phyloP scores from a whole-genome alignment of 1,284 basidiomycete species.

The Somion occarium region DNA sequence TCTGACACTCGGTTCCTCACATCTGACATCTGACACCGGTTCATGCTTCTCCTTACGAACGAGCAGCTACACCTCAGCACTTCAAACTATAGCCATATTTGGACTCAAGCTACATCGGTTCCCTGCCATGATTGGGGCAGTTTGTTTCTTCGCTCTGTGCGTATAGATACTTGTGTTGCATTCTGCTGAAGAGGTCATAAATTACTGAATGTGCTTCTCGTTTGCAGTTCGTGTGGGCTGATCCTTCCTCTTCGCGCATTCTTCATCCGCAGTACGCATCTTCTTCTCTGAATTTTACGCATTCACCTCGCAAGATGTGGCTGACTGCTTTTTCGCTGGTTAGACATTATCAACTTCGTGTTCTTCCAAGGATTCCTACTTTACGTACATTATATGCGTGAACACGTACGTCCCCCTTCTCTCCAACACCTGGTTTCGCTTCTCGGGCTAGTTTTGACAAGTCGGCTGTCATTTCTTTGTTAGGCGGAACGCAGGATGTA shows the following conservation, averaged over 20 bases:
- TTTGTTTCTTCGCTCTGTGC: constrained; percentile 56
- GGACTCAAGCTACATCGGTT: constrained; percentile 68
- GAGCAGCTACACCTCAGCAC: constrained; percentile 47
- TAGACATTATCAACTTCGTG: constrained; percentile 63
- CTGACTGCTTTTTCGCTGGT: not conserved
- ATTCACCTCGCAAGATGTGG: not conserved
- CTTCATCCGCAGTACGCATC: constrained; percentile 51
- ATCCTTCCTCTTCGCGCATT: constrained; percentile 48
- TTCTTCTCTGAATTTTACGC: not conserved
- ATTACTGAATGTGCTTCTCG: not conserved
- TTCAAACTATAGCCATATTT: constrained; percentile 76
- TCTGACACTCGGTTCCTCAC: not conserved
- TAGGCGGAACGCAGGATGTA: constrained; percentile 58
- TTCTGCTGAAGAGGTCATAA: not conserved
- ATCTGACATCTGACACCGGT: too few relatives aligned
- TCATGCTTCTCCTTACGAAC: too few relatives aligned
- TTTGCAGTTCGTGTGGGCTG: constrained; percentile 41
- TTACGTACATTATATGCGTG: constrained; percentile 51
- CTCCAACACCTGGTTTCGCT: not conserved
- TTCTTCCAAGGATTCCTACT: constrained; percentile 58
- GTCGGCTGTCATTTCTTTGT: constrained; percentile 3
- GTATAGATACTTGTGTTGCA: constrained; percentile 20
- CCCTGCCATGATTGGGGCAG: constrained; percentile 56
- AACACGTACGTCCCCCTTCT: constrained; percentile 41
- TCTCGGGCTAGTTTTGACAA: too few relatives aligned